These are phyloP conservation scores for Prillingera fragicola DNA, from an alignment of 1,284 basidiomycete genomes.

Conservation along the genomic window DNA sequence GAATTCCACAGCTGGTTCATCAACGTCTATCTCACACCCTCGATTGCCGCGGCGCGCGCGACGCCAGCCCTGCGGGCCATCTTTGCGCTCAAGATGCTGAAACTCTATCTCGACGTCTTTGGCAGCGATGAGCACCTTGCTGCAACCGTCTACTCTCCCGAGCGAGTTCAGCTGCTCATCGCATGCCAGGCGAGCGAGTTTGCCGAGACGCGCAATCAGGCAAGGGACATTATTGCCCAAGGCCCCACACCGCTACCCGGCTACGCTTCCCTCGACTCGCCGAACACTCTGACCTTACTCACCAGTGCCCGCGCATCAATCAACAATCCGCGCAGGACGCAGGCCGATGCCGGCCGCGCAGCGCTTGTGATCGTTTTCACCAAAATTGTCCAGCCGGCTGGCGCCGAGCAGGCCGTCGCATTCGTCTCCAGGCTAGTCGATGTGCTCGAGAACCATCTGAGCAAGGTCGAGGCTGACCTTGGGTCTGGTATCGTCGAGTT, in stretches of 20 bases:
- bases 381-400: conserved; percentile 19
- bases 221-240: conserved; percentile 32
- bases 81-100: conserved; percentile 26
- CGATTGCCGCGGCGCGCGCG: conserved; percentile 22
- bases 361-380: conserved; percentile 38
- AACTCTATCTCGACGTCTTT: conserved; percentile 34
- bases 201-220: conserved; percentile 34
- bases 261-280: conserved; percentile 23
- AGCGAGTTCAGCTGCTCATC: conserved; percentile 32
- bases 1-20: conserved; percentile 30
- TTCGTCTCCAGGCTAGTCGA: conserved; percentile 28
- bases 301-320: conserved; percentile 28
- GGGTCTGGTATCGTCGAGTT: conserved; percentile 30
- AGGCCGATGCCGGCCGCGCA: conserved; percentile 45
- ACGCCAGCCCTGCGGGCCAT: conserved; percentile 30
- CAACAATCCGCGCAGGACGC: conserved; percentile 40
- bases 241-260: conserved; percentile 35
- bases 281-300: conserved; percentile 17
- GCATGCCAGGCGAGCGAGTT: conserved; percentile 44
- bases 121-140: conserved; percentile 5
- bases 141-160: conserved; percentile 26
- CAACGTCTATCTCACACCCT: conserved; percentile 22
- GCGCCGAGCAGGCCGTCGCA: conserved; percentile 7
- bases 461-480: conserved; percentile 28
- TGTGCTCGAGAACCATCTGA: conserved; percentile 28